Conservation (phyloP, 148 eudicot genomes). For the Amaranthus palmeri region DNA sequence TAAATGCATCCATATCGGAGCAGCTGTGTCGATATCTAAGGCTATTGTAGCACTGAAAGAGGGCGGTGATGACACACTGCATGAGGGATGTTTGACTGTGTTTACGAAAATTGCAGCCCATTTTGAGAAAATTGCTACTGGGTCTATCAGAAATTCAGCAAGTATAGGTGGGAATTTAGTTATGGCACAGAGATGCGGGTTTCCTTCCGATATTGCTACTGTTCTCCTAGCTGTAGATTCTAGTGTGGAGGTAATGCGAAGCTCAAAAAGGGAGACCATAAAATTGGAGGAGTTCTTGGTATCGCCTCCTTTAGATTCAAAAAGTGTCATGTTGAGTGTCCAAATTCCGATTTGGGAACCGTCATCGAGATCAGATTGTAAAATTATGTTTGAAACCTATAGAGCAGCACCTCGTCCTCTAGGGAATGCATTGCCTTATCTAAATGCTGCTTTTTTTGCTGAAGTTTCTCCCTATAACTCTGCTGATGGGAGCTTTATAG, state of each 20-base stretch:
- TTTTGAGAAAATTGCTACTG: conserved; percentile 77
- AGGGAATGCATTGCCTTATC: conserved; percentile 78
- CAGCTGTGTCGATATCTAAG: conserved; percentile 73
- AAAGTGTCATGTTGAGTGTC: conserved; percentile 51
- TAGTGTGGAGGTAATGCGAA: conserved; percentile 39
- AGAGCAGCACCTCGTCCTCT: conserved; percentile 86
- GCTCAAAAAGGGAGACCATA: conserved; percentile 35
- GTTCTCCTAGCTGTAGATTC: conserved; percentile 67
- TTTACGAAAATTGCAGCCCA: conserved; percentile 56
- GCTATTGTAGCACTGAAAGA: conserved; percentile 52
- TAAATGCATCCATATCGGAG: conserved; percentile 60
- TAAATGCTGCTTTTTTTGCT: conserved; percentile 87
- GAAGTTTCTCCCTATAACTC: conserved; percentile 32
- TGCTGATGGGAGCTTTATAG: conserved; percentile 24
- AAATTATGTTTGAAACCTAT: conserved; percentile 63
- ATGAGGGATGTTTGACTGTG: conserved; percentile 24
- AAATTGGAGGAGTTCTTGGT: conserved; percentile 62
- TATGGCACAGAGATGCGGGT: conserved; percentile 75
- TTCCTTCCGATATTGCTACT: conserved; percentile 89
- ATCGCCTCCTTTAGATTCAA: conserved; percentile 54
- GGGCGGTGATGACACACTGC: conserved; percentile 8
- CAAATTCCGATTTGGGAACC: conserved; percentile 50
- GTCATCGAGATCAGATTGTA: conserved; percentile 25
- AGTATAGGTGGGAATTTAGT: conserved; percentile 93
- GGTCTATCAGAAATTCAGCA: conserved; percentile 66